Conservation (phyloP, 2,329 filamentous ascomycete species). For the Exserohilum rostratum region DNA sequence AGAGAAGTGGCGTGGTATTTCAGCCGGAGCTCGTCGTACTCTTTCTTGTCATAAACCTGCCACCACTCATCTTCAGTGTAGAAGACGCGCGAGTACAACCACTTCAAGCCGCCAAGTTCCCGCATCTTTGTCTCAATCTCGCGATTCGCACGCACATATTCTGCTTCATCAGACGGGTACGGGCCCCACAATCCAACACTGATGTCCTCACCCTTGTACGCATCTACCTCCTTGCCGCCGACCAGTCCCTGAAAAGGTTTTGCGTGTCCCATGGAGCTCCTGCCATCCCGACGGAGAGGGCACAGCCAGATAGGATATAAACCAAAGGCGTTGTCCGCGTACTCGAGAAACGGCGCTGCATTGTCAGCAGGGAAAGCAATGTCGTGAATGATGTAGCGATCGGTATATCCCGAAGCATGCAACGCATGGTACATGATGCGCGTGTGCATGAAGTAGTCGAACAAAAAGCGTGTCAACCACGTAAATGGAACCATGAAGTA, state of each 20-base stretch:
- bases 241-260: conserved; percentile 13
- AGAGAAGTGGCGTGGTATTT: conserved; percentile 68
- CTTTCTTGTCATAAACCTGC: conserved; percentile 63
- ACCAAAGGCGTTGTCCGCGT: conserved; percentile 53
- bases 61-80: conserved; percentile 77
- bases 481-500: conserved; percentile 67
- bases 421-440: conserved; percentile 68
- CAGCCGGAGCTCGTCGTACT: conserved; percentile 66
- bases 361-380: conserved; percentile 62
- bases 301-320: conserved; percentile 67
- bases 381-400: conserved; percentile 67
- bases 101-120: conserved; percentile 78
- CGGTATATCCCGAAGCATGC: conserved; percentile 62
- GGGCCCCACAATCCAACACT: conserved; percentile 75
- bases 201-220: conserved; percentile 35
- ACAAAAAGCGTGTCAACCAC: conserved; percentile 60
- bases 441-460: conserved; percentile 68
- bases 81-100: conserved; percentile 86
- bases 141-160: conserved; percentile 74
- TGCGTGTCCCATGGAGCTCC: conserved; percentile 41
- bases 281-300: conserved; percentile 50
- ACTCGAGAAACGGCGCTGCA: conserved; percentile 59
- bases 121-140: conserved; percentile 72
- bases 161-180: conserved; percentile 61
- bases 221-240: conserved; percentile 5